Base-by-base conservation (phyloP, 2,329 filamentous ascomycete species). In the Teratosphaeria zuluensis region DNA sequence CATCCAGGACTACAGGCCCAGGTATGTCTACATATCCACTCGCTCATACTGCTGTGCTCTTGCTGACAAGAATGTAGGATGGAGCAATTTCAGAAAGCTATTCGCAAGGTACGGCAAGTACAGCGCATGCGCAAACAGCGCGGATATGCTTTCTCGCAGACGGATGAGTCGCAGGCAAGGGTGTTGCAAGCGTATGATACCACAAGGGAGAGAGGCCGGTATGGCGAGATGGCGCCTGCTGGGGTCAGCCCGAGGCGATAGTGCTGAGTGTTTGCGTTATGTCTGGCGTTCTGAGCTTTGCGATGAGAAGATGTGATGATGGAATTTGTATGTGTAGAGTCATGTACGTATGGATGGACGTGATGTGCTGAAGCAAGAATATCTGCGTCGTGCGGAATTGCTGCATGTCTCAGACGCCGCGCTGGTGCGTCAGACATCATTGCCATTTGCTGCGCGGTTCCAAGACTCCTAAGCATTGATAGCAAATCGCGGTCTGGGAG, bases 41-140 rank as follows among this genome's bases (percentile, higher is more conserved):
- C 28, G 12, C 31, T 8, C 16, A n/a, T 14, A 30, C 31, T 21
- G 24, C n/a, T 56, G 55, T 55, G 5, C 30, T 70, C 31, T 28
- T 42, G 57, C 61, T 64, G 53, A 64, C 54, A 38, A 51, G 59
- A 46, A 51, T 46, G 62, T 63, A 92, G 89, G 70, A 99, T 99
- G 94, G 94, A 99, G 71, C 94, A 99, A 76, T 99, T 99, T 80
- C 94, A 99, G 77, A 99, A 99, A 77, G 94, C 94, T 24, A 97
- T 99, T 70, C 88, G 94, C 69, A 99, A 99, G 77, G 94, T 99
- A 56, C 85, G 94, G 56, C 94, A 99, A 76, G 94, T 97, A 48
- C 94, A 97, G 77, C 89, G 94, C 64, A 99, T 97, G 94, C 90
- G 94, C 72, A 99, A 99, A 77, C 94, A 99, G 77, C 88, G 94